phyloP scores from a whole-genome alignment of 176 grass and related monocot species.

The Miscanthus lutarioriparius region DNA sequence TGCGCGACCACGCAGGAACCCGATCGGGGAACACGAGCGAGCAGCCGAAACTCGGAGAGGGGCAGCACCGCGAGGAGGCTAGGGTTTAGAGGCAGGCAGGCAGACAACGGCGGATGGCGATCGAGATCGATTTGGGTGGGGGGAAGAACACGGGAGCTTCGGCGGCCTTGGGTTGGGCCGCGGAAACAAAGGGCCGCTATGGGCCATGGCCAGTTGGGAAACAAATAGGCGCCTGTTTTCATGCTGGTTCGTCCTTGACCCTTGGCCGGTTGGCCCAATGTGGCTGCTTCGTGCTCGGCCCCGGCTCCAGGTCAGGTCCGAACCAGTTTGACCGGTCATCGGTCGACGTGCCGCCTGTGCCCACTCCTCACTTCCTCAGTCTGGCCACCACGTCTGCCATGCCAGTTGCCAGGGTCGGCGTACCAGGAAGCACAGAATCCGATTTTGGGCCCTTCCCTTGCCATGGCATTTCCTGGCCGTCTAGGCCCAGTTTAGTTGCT shows the following conservation, averaged over 20 bases:
- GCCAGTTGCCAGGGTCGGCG: background rate
- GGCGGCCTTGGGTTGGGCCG: too few relatives aligned
- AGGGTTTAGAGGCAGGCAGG: background rate
- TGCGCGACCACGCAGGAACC: background rate
- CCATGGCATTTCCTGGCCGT: background rate
- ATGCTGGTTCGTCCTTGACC: too few relatives aligned
- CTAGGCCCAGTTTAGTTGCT: too few relatives aligned
- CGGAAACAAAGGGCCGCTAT: too few relatives aligned
- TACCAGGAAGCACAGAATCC: background rate
- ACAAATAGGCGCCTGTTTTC: too few relatives aligned
- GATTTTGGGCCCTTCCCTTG: background rate
- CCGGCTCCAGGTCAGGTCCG: too few relatives aligned
- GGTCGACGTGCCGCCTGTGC: background rate
- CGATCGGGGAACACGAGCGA: background rate
- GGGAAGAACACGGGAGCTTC: background rate
- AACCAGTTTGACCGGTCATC: background rate
- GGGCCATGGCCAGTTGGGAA: too few relatives aligned
- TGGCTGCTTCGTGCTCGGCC: too few relatives aligned
- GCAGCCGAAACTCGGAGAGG: background rate
- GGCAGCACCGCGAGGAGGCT: background rate
- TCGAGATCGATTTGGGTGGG: background rate
- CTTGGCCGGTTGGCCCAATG: too few relatives aligned
- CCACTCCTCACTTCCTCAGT: background rate
- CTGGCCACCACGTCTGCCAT: background rate
- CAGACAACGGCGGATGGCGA: background rate